These are phyloP conservation scores for Protea cynaroides DNA, from an alignment of 164 flowering plant genomes.

Conservation along the genomic window DNA sequence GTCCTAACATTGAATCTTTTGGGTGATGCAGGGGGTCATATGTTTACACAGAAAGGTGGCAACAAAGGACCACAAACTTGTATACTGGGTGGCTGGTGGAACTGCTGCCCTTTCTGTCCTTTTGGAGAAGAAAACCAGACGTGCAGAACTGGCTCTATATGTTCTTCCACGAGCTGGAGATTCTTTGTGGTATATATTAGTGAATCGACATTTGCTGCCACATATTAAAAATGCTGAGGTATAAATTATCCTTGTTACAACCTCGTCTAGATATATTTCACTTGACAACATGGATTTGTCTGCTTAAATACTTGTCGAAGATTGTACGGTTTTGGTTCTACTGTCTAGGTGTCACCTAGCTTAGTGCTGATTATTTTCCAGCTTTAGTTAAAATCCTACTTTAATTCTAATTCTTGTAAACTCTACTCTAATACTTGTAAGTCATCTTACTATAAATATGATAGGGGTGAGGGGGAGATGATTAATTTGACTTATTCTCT, in stretches of 20 bases:
- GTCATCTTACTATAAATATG: too few species aligned
- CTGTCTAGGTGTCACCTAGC: too few species aligned
- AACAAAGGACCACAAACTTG: slow-evolving; percentile 79
- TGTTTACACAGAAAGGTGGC: slow-evolving; percentile 92
- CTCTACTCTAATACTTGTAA: too few species aligned
- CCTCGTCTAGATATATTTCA: not conserved
- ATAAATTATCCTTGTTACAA: slow-evolving; percentile 10
- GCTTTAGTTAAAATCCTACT: too few species aligned
- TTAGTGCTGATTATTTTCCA: too few species aligned
- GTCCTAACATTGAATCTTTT: slow-evolving; percentile 6
- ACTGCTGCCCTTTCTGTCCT: slow-evolving; percentile 81
- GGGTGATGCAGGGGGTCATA: slow-evolving; percentile 62
- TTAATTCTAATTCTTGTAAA: too few species aligned
- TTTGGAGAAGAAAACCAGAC: slow-evolving; percentile 84
- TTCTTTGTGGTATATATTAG: slow-evolving; percentile 84
- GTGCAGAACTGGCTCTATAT: slow-evolving; percentile 84
- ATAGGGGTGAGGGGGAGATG: too few species aligned
- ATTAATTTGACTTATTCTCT: too few species aligned
- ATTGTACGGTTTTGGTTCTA: too few species aligned
- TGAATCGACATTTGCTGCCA: slow-evolving; percentile 84
- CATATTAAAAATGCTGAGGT: slow-evolving; percentile 90
- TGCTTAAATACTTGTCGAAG: not conserved
- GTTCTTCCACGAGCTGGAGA: slow-evolving; percentile 97
- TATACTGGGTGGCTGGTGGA: slow-evolving; percentile 90
- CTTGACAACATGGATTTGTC: not conserved